Evolutionary conservation across 176 grass and related monocot genomes (phyloP).

Genomic region (Musa schizocarpa): DNA sequence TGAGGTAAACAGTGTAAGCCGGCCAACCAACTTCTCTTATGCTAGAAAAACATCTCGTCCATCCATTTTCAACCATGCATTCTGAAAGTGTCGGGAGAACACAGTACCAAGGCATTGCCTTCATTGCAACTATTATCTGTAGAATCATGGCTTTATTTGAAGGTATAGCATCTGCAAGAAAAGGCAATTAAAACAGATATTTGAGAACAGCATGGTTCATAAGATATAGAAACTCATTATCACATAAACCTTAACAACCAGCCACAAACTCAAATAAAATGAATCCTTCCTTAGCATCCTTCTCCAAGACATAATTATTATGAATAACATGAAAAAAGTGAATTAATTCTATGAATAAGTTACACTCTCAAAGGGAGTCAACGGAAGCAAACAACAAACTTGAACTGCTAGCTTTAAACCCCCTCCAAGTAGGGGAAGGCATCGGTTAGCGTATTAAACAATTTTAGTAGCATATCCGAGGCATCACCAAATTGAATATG

Average conservation of each 20-base stretch:
- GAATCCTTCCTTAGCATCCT: too few relatives aligned
- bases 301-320: too few relatives aligned
- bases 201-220: background rate
- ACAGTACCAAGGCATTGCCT: constrained; percentile 78
- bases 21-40: constrained; percentile 64
- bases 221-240: background rate
- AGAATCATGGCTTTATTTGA: constrained; percentile 77
- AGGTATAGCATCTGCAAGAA: constrained; percentile 63
- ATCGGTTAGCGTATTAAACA: too few relatives aligned
- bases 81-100: constrained; percentile 73
- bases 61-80: constrained; percentile 82
- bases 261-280: background rate
- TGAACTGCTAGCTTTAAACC: too few relatives aligned
- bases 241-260: background rate
- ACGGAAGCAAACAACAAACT: too few relatives aligned
- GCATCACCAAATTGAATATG: too few relatives aligned
- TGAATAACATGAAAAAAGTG: too few relatives aligned
- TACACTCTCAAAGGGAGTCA: too few relatives aligned
- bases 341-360: too few relatives aligned
- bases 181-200: background rate
- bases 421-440: too few relatives aligned
- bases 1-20: constrained; percentile 43
- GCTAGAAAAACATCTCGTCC: constrained; percentile 61
- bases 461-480: too few relatives aligned
- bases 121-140: constrained; percentile 76